phyloP scores from a whole-genome alignment of 192 early-diverging fungal genomes.

The Phycomyces blakesleeanus region DNA sequence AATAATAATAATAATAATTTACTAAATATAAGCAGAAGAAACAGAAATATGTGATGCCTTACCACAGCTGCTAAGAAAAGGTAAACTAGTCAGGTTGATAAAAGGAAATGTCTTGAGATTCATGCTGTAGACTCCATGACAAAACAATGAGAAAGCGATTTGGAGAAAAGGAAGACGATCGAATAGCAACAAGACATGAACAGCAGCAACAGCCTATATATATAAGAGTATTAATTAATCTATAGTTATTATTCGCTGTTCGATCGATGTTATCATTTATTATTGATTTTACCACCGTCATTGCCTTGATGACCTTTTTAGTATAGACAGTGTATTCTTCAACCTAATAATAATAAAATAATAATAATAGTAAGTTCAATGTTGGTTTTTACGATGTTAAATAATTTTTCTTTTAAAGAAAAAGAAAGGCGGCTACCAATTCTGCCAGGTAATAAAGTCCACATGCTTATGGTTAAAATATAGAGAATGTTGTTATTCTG shows the following conservation, averaged over 20 bases:
- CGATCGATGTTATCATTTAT: no score
- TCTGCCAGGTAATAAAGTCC: constrained; percentile 82
- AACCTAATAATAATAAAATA: no score
- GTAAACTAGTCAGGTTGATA: constrained; percentile 67
- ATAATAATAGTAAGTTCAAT: no score
- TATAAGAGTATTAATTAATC: not conserved
- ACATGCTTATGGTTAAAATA: constrained; percentile 70
- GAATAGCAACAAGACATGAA: constrained; percentile 73
- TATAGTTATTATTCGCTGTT: no score
- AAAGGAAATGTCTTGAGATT: constrained; percentile 82
- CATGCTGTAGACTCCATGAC: constrained; percentile 77
- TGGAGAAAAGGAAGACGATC: constrained; percentile 76
- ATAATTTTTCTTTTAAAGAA: no score
- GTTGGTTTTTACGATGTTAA: no score
- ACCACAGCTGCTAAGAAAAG: constrained; percentile 84
- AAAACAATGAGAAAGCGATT: constrained; percentile 63
- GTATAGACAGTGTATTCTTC: constrained; percentile 82
- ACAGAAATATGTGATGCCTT: no score
- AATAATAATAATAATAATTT: no score
- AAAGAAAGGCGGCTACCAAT: constrained; percentile 40
- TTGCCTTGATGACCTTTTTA: constrained; percentile 67
- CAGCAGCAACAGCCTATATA: constrained; percentile 51
- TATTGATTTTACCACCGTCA: constrained; percentile 46
- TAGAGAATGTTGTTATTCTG: no score
- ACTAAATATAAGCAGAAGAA: no score